These are phyloP conservation scores for Colletotrichum sp. DNA, from an alignment of 2,329 filamentous ascomycete species.

Conservation along the genomic window DNA sequence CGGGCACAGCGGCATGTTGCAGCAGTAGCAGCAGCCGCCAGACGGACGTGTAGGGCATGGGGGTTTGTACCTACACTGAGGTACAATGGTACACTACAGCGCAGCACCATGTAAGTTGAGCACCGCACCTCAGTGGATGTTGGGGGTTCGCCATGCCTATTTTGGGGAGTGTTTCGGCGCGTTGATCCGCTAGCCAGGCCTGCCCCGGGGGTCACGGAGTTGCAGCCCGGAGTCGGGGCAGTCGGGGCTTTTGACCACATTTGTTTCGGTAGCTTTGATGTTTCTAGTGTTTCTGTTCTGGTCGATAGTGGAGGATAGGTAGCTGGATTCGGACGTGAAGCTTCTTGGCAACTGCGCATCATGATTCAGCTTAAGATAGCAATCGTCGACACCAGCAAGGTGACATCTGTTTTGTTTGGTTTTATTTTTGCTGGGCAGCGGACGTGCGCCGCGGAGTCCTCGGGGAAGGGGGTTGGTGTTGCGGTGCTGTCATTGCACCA, in stretches of 20 bases:
- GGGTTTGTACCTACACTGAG: too few species aligned
- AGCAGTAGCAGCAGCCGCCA: background rate
- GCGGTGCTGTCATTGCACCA: background rate
- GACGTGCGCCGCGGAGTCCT: background rate
- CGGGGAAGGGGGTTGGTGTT: background rate
- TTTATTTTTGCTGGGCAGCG: background rate
- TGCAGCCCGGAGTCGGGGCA: slow-evolving; percentile 2
- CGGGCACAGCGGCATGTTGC: background rate
- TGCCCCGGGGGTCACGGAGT: slow-evolving; percentile 13
- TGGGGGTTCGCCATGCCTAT: background rate
- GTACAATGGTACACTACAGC: too few species aligned
- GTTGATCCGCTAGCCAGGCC: slow-evolving; percentile 12
- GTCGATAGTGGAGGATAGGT: background rate
- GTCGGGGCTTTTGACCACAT: background rate
- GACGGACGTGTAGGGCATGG: too few species aligned
- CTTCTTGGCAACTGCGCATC: slow-evolving; percentile 9
- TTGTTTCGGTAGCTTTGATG: background rate
- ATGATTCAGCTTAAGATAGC: background rate
- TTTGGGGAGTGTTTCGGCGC: slow-evolving; percentile 12
- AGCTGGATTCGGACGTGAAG: background rate
- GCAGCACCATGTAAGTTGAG: too few species aligned
- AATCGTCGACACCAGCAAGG: background rate
- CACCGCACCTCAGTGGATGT: background rate
- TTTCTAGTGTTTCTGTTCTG: background rate
- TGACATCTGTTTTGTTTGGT: background rate